These are phyloP conservation scores for Lyophyllum decastes DNA, from an alignment of 768 basidiomycete species.

Conservation along the genomic window DNA sequence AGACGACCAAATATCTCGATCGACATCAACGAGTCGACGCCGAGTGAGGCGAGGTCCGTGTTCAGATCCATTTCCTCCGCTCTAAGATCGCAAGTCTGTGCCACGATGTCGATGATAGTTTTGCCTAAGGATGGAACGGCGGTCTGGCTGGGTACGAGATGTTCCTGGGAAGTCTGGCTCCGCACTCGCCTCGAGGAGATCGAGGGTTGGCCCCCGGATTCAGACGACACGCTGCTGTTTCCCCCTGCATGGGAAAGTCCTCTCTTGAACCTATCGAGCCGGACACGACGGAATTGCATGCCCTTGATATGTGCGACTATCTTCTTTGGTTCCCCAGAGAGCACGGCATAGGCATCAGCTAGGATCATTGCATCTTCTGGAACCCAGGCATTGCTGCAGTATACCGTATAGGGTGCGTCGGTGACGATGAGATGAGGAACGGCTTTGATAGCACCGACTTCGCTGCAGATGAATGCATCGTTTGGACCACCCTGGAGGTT, in stretches of 20 bases:
- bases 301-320: constrained; percentile 60
- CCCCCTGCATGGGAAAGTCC: constrained; percentile 40
- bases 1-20: constrained; percentile 53
- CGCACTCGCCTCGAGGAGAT: neutral
- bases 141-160: neutral
- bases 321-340: constrained; percentile 29
- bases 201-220: neutral
- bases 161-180: neutral
- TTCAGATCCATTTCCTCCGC: constrained; percentile 32
- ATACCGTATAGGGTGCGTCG: constrained; percentile 46
- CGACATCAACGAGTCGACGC: constrained; percentile 65
- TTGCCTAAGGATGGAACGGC: constrained; percentile 21
- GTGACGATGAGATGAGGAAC: constrained; percentile 44
- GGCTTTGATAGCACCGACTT: constrained; percentile 49
- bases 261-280: constrained; percentile 48
- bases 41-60: constrained; percentile 50
- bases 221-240: neutral
- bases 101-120: constrained; percentile 37
- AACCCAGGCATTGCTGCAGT: constrained; percentile 47
- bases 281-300: constrained; percentile 60
- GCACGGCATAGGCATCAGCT: constrained; percentile 54
- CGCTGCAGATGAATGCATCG: constrained; percentile 66
- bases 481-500: constrained; percentile 53
- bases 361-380: constrained; percentile 46
- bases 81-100: constrained; percentile 43